Base-by-base conservation (phyloP, 139 green algal species). In the Closterium sp. region DNA sequence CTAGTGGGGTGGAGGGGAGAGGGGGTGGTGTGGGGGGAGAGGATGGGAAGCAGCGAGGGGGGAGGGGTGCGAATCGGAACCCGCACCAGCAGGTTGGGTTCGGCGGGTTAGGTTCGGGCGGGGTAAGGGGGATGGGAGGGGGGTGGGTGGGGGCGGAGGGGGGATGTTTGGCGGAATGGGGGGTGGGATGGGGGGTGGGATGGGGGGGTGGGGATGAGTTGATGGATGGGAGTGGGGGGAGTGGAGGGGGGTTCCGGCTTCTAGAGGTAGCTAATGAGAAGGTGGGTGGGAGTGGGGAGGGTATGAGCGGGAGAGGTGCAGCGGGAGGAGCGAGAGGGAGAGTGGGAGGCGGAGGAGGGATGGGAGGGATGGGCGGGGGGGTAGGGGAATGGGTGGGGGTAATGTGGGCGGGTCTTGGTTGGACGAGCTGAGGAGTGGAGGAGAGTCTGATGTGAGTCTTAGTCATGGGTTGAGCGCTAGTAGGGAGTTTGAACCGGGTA, bases 11-110 rank as follows among this genome's bases (percentile, higher is more conserved):
- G 50, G 50, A 73, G 50, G 50, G 50, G 50, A 73, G 50, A 73
- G 50, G 50, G 2, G 50, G 38, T 0, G 38, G n/a, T 19, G 22
- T 31, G 9, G 84, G 84, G 27, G 84, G 84, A 13, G 84, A 87
- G 84, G 84, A 87, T 34, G 84, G 84, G 50, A 73, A 87, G n/a
- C 28, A 30, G 84, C n/a, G 4, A 2, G n/a, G 84, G 1, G 0
- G 84, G n/a, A 87, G n/a, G 84, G 84, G n/a, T 13, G 21, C 84
- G 84, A 31, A 87, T 24, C 84, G 28, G 17, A 31, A 87, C 84
- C 84, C 84, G n/a, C 84, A 31, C 84, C n/a, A 31, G 84, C 84
- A 31, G n/a, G 84, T 87, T 87, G 84, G 84, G 84, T 73, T 73
- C n/a, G 84, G n/a, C 84, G n/a, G 28, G n/a, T 87, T 87, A 31